Conservation (phyloP, 306 rosid species). For the Citrullus colocynthis region DNA sequence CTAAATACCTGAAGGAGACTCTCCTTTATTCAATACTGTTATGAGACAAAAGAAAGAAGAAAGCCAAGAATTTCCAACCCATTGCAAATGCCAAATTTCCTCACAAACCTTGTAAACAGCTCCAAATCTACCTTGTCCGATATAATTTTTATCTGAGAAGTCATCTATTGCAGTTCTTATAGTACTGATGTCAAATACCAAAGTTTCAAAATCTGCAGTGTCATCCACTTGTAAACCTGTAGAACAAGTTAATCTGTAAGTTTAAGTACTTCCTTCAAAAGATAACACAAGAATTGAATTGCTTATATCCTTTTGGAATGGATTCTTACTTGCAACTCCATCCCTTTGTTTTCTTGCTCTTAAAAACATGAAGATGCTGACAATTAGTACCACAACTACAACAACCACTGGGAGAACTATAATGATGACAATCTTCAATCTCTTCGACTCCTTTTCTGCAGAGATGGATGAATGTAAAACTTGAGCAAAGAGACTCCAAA, state of each 20-base stretch:
- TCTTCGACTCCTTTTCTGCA: not conserved
- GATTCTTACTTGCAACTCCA: not conserved
- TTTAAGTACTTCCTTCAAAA: not conserved
- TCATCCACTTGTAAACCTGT: not conserved
- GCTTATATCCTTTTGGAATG: not conserved
- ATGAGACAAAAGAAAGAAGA: not conserved
- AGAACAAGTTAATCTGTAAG: not conserved
- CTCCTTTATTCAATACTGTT: not conserved
- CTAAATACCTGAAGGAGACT: not conserved
- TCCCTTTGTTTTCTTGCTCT: not conserved
- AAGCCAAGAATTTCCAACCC: not conserved
- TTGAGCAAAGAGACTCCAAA: not conserved
- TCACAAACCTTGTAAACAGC: slow-evolving; percentile 30
- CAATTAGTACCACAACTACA: not conserved
- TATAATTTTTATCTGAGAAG: slow-evolving; percentile 25
- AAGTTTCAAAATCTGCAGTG: not conserved
- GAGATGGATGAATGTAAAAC: not conserved
- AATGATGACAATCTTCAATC: not conserved
- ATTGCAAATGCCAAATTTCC: not conserved
- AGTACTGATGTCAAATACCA: slow-evolving; percentile 10
- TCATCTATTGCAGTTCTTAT: slow-evolving; percentile 20
- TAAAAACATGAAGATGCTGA: not conserved
- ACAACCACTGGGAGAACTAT: not conserved
- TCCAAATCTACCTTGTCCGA: slow-evolving; percentile 41
- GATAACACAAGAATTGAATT: not conserved